phyloP scores from a whole-genome alignment of 1,284 basidiomycete genomes.

The Boletus smithii region DNA sequence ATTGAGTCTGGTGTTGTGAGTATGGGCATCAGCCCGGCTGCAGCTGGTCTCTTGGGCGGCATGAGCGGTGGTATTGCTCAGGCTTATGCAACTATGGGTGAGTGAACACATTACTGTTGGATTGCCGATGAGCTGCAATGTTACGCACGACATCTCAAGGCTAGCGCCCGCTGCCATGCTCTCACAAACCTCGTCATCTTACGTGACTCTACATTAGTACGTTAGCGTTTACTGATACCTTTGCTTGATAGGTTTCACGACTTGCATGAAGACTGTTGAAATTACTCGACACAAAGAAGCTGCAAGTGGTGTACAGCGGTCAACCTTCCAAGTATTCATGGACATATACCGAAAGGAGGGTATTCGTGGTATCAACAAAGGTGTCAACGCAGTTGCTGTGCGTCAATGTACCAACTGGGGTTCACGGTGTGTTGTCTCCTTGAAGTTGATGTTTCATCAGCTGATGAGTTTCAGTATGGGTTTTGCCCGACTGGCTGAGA shows the following conservation, averaged over 20 bases:
- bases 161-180: constrained; percentile 22
- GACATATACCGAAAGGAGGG: constrained; percentile 95
- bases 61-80: constrained; percentile 98
- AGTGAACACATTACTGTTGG: constrained; percentile 33
- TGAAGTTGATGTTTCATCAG: neutral
- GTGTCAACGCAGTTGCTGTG: constrained; percentile 97
- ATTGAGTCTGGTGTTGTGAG: constrained; percentile 72
- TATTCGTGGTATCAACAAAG: constrained; percentile 97
- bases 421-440: constrained; percentile 63
- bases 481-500: constrained; percentile 92
- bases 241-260: constrained; percentile 80
- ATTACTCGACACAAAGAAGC: constrained; percentile 97
- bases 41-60: constrained; percentile 89
- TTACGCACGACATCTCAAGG: constrained; percentile 15
- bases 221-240: constrained; percentile 10
- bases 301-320: constrained; percentile 85
- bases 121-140: constrained; percentile 10
- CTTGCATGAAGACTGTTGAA: constrained; percentile 98
- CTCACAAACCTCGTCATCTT: constrained; percentile 15
- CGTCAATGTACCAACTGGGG: constrained; percentile 99
- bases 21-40: constrained; percentile 76
- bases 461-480: constrained; percentile 70
- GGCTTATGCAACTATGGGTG: constrained; percentile 99
- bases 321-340: constrained; percentile 91
- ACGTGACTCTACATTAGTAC: constrained; percentile 6